Percentiles rank a stretch among this genome's conserved stretches.
Conservation (phyloP, 75 land plant genomes). For the Sequoiadendron giganteum region DNA sequence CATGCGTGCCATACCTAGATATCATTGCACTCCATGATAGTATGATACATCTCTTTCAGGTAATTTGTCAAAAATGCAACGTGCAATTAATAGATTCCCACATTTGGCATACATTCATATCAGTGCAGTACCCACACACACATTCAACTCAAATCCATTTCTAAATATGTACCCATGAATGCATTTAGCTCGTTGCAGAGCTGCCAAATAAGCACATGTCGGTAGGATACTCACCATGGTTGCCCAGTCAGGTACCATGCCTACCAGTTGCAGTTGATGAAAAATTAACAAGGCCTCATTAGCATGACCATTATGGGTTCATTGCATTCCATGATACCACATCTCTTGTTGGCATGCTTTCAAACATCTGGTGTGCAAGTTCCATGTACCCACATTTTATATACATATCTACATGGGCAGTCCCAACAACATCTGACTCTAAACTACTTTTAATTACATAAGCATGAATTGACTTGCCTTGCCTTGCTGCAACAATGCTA, state of each 20-base stretch:
- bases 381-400: slow-evolving; percentile 30
- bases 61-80: slow-evolving; percentile 20
- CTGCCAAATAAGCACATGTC: slow-evolving; percentile 20
- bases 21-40: slow-evolving; percentile 31
- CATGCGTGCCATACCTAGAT: slow-evolving; percentile 23
- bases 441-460: neutral
- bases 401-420: slow-evolving; percentile 38
- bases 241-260: slow-evolving; percentile 14
- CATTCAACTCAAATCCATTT: slow-evolving; percentile 17
- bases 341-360: slow-evolving; percentile 18
- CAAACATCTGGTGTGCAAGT: slow-evolving; percentile 25
- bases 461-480: slow-evolving; percentile 13
- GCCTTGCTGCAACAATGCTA: slow-evolving; percentile 9
- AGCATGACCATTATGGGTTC: slow-evolving; percentile 27
- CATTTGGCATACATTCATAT: slow-evolving; percentile 32
- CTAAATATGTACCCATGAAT: slow-evolving; percentile 21
- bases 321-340: slow-evolving; percentile 46
- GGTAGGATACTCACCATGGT: slow-evolving; percentile 17
- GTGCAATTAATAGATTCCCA: slow-evolving; percentile 15
- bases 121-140: slow-evolving; percentile 22
- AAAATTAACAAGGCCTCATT: slow-evolving; percentile 13
- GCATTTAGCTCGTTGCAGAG: slow-evolving; percentile 18
- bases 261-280: slow-evolving; percentile 15
- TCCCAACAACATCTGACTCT: slow-evolving; percentile 21
- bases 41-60: slow-evolving; percentile 15